Base-by-base conservation (phyloP, 345 rosid species). In the Atalantia buxifolia region DNA sequence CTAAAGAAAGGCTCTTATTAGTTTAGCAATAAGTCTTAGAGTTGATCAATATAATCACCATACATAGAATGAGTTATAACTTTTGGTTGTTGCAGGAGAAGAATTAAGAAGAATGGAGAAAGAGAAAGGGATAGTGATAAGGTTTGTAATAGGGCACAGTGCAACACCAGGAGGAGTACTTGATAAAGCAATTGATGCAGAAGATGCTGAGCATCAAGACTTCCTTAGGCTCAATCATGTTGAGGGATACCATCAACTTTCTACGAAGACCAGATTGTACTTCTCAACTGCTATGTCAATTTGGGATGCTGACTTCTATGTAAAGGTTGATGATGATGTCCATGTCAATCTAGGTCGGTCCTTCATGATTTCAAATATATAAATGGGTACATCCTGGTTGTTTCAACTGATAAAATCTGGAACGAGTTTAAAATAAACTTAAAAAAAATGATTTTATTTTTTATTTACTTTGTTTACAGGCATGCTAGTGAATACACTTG, bases 111-210 rank as follows among this genome's bases (percentile, higher is more conserved):
- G 87, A 81, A 63, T 95, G 80, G 97, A 93, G 89, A 86, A 81
- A 40, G 94, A 92, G 77, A 95, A 92, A 83, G 98, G 98, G 33
- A 84, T 95, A 24, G 94, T 95, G 25, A 86, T 92, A 69, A 80
- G 93, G 85, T 95, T 95, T 81, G 97, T 95, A 80, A 95, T 95
- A 75, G 99, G 99, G 74, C 93, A 90, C 79, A 91, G 96, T 55
- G 89, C 94, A 30, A 92, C 91, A 33, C 78, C 88, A 14, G 99
- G 96, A 2, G 97, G 98, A 24, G 88, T 81, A 24, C 89, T 93
- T 27, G 99, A 92, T 75, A 91, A 85, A 81, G 90, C 89, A 2
- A 82, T 95, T 6, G 97, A 95, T n/a, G 82, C 80, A 3, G 98
- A 95, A 78, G 90, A 93, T 10, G 86, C 84, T 19, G 86, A 88